Base-by-base conservation (phyloP, 1,284 basidiomycete species). In the Phylloporus gajari region DNA sequence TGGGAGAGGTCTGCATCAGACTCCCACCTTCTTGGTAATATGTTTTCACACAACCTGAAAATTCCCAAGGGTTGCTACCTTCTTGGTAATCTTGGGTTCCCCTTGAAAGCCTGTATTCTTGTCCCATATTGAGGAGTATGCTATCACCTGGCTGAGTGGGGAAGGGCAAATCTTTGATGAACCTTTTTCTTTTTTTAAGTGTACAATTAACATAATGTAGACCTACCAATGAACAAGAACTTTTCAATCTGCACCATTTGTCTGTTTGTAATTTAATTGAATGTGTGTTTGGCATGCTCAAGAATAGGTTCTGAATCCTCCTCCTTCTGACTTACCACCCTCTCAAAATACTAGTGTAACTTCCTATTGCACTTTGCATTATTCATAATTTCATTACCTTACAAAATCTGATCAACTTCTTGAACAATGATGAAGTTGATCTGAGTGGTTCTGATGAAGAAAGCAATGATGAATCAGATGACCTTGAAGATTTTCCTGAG, bases 111-210 rank as follows among this genome's bases (percentile, higher is more conserved):
- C 3, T 38, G 5, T 6, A 2, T 65, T 2, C 64, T 65, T 15
- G 23, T 65, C 17, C 64, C 48, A 2, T 65, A 51, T 19, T 9
- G 25, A 35, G 64, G 64, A 11, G 32, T 53, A n/a, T 46, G 27
- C 9, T 65, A 65, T 30, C 64, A 51, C 51, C 17, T 64, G 44
- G 62, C 62, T 32, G 44, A 64, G 27, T 64, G 30, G 42, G 62
- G 27, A 11, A 12, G 32, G 8, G 46, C 48, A 25, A 51, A 51
- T 38, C 13, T 51, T 5, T 12, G 13, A 46, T 51, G 27, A 53
- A 46, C 27, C 15, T 2, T 38, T 23, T 48, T 35, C 7, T 5
- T 32, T 48, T 65, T 48, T 51, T 7, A 1, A 11, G 15, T 42
- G n/a, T 40, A 44, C 4, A 42, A 44, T 35, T 63, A 30, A 44